Percentiles rank a stretch among this genome's conserved stretches.
phyloP scores from a whole-genome alignment of 441 rosid species.

The Bocquillonia castaneifolia region DNA sequence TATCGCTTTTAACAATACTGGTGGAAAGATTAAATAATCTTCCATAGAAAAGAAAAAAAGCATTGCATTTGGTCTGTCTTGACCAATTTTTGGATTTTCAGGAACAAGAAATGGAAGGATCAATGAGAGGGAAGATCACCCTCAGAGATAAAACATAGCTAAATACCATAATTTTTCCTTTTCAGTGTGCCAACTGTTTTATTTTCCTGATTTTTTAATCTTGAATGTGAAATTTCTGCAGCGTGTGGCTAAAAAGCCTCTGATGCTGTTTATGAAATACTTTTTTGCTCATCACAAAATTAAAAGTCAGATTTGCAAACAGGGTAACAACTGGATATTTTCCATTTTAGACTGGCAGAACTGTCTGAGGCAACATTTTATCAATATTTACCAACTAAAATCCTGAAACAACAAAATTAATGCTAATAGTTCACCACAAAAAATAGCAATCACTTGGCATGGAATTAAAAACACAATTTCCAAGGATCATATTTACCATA shows the following conservation, averaged over 20 bases:
- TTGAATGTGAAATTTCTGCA: background rate
- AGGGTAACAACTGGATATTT: slow-evolving; percentile 1
- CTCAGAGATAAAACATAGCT: background rate
- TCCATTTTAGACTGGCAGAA: background rate
- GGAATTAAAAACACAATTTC: background rate
- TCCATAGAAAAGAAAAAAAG: background rate
- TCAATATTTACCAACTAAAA: background rate
- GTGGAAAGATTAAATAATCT: background rate
- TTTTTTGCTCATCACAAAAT: background rate
- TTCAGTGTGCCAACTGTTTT: background rate
- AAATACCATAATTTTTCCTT: background rate
- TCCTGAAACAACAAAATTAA: background rate
- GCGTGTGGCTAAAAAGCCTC: background rate
- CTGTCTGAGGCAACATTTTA: background rate
- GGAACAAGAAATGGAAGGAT: background rate
- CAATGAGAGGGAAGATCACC: background rate
- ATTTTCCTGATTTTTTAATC: background rate
- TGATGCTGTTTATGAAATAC: background rate
- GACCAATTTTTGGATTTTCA: background rate
- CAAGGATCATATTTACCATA: background rate
- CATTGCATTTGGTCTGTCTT: background rate
- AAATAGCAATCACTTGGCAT: background rate
- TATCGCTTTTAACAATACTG: too few relatives aligned
- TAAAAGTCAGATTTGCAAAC: background rate
- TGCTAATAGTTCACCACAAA: background rate